Evolutionary conservation across 2,329 filamentous ascomycete species (phyloP).

Genomic region (Fusarium brevicatenulatum): DNA sequence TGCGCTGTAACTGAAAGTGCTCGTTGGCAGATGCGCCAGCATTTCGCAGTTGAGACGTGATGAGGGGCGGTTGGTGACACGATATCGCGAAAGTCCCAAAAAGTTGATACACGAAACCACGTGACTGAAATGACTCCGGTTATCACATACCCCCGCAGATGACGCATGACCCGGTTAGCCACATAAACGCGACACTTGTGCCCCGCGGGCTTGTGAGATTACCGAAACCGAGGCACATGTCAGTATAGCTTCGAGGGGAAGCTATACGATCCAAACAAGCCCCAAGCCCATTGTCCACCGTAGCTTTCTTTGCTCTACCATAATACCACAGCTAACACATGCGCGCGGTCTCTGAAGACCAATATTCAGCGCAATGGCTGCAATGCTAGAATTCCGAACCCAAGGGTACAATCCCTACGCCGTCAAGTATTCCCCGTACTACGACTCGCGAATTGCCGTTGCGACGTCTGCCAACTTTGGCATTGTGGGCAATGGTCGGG

Average conservation of each 20-base stretch:
- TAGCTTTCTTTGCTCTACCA: constrained; percentile 11
- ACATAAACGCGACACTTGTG: constrained; percentile 21
- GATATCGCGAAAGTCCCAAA: constrained; percentile 1
- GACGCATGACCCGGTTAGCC: constrained; percentile 29
- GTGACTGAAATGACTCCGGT: constrained; percentile 37
- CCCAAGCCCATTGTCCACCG: constrained; percentile 8
- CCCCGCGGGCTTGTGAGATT: constrained; percentile 40
- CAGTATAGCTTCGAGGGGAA: constrained; percentile 24
- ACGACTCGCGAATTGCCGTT: constrained; percentile 92
- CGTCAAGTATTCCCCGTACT: constrained; percentile 98
- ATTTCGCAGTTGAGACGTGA: background rate
- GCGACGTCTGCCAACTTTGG: constrained; percentile 95
- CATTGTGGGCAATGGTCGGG: constrained; percentile 91
- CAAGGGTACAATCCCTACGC: constrained; percentile 95
- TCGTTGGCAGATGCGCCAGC: background rate
- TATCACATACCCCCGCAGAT: constrained; percentile 23
- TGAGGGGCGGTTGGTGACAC: background rate
- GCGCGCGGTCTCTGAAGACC: constrained; percentile 27
- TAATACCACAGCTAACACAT: constrained; percentile 30
- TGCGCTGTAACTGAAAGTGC: background rate
- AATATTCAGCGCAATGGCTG: constrained; percentile 52
- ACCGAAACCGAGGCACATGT: constrained; percentile 54
- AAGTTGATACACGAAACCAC: constrained; percentile 40
- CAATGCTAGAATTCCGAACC: constrained; percentile 94
- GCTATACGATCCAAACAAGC: too few species aligned